These are phyloP conservation scores for Entomortierella lignicola DNA, from an alignment of 192 early-diverging fungal genomes.

Conservation along the genomic window DNA sequence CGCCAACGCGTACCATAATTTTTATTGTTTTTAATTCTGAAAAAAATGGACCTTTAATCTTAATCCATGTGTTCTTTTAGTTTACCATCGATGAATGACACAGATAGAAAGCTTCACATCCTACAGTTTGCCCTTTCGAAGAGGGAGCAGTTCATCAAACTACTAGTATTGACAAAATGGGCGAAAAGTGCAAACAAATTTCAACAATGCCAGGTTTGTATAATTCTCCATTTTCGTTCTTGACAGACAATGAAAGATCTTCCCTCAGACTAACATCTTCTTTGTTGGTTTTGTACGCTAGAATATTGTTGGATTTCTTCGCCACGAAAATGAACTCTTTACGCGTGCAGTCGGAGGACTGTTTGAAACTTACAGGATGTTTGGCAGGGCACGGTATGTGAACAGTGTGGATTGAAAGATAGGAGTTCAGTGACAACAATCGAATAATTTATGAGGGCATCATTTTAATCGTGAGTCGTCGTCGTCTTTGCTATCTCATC, in stretches of 20 bases:
- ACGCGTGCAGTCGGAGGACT: constrained; percentile 68
- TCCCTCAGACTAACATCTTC: constrained; percentile 34
- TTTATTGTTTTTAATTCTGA: background rate
- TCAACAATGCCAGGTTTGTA: constrained; percentile 75
- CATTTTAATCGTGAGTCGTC: background rate
- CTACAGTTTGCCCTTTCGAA: constrained; percentile 72
- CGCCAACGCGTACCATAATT: background rate
- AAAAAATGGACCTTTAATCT: background rate
- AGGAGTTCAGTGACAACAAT: background rate
- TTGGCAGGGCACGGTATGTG: constrained; percentile 62
- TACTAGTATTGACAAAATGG: constrained; percentile 83
- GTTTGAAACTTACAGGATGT: constrained; percentile 60
- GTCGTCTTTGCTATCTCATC: background rate
- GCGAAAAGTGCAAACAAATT: constrained; percentile 74
- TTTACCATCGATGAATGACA: constrained; percentile 67
- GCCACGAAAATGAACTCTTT: constrained; percentile 71
- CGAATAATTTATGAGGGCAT: background rate
- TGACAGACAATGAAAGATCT: background rate
- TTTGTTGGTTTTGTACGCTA: background rate
- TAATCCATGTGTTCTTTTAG: constrained; percentile 16
- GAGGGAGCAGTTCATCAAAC: constrained; percentile 74
- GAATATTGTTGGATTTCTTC: constrained; percentile 70
- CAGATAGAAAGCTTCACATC: constrained; percentile 69
- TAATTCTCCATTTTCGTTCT: background rate
- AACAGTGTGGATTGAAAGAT: background rate